Evolutionary conservation across 345 rosid genomes (phyloP).

Genomic region (Odontarrhena argentea): DNA sequence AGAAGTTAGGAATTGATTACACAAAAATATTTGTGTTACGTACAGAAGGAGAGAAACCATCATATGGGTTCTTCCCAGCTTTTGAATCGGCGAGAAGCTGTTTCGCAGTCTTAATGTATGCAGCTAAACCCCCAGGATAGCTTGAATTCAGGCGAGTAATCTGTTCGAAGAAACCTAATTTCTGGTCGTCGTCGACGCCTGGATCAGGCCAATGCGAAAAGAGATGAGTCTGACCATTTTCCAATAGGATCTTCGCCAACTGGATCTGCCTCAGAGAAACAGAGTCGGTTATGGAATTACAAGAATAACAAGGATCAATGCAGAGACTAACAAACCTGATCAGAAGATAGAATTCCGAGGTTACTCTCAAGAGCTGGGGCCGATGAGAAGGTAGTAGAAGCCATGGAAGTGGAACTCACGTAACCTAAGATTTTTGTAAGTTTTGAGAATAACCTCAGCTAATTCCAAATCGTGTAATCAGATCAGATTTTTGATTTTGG

Average conservation of each 20-base stretch:
- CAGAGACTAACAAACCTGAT: slow-evolving; percentile 48
- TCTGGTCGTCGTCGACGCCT: slow-evolving; percentile 66
- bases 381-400: slow-evolving; percentile 42
- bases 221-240: slow-evolving; percentile 73
- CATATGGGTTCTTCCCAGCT: slow-evolving; percentile 90
- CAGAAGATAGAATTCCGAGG: slow-evolving; percentile 56
- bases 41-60: slow-evolving; percentile 95
- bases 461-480: too few species aligned
- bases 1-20: too few species aligned
- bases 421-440: too few species aligned
- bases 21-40: slow-evolving; percentile 5
- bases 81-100: slow-evolving; percentile 88
- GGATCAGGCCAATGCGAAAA: slow-evolving; percentile 77
- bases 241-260: slow-evolving; percentile 70
- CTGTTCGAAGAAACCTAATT: slow-evolving; percentile 72
- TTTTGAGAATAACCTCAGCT: too few species aligned
- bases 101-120: slow-evolving; percentile 71
- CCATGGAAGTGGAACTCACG: too few species aligned
- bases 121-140: slow-evolving; percentile 87
- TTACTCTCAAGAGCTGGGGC: slow-evolving; percentile 65
- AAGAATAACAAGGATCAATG: not conserved
- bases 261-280: slow-evolving; percentile 51
- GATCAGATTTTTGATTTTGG: too few species aligned
- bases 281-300: slow-evolving; percentile 5
- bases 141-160: slow-evolving; percentile 70